phyloP scores from a whole-genome alignment of 352 stramenopile species.

The Globisporangium lucens region DNA sequence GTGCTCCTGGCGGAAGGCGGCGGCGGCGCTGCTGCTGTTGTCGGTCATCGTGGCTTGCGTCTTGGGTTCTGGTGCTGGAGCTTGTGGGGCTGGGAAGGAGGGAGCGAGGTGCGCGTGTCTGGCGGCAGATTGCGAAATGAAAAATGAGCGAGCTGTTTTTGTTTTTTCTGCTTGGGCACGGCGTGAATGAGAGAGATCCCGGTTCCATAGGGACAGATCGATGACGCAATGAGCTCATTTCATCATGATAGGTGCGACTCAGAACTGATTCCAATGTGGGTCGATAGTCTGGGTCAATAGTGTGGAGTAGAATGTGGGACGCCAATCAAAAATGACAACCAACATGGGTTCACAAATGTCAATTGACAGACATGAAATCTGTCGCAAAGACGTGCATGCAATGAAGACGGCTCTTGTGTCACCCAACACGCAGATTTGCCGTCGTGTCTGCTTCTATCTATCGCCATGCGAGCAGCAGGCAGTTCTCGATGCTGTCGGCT shows the following conservation, averaged over 20 bases:
- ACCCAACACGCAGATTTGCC: neutral
- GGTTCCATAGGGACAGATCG: neutral
- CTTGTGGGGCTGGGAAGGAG: neutral
- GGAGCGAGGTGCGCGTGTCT: neutral
- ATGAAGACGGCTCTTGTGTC: neutral
- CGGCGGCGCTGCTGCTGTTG: neutral
- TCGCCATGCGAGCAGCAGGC: constrained; percentile 66
- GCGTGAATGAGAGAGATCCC: neutral
- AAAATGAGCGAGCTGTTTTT: neutral
- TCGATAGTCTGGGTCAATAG: neutral
- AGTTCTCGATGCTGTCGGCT: constrained; percentile 78
- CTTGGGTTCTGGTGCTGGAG: neutral
- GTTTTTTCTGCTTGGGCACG: constrained; percentile 7
- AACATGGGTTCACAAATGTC: neutral
- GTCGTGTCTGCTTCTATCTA: constrained; percentile 3
- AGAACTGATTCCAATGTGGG: constrained; percentile 4
- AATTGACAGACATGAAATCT: neutral
- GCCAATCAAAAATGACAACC: neutral
- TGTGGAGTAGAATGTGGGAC: neutral
- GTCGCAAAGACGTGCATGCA: neutral
- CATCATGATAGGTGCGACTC: neutral
- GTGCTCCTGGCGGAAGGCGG: constrained; percentile 40
- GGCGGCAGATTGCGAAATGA: constrained; percentile 4
- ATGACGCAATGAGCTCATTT: constrained; percentile 1
- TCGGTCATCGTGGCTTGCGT: constrained; percentile 9